Evolutionary conservation across 495 filamentous ascomycete species (phyloP), one percentile per base, ranked within the genome.

Genomic region (Hypoxylon crocopeplum): DNA sequence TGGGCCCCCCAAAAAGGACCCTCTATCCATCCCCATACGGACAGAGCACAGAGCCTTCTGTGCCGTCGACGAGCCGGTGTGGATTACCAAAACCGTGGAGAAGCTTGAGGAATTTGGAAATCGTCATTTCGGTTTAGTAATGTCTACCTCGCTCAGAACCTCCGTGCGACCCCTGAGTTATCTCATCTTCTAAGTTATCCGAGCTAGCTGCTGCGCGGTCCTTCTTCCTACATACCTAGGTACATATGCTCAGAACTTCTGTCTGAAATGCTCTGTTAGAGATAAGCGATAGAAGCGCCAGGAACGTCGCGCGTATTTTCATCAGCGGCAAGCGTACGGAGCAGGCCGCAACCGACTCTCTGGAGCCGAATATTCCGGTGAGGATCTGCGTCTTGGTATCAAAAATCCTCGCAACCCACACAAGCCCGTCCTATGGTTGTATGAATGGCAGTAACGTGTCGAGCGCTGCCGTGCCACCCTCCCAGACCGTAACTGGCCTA

Each of bases 401-500:
- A 44, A 20, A 56, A 56, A 48, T 21, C 27, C 42, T 42, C 34
- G 19, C 45, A 45, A 41, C 41, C 29, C 33, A 46, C 44, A 48
- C 34, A 19, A 12, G 19, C 15, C 17, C 7, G 6, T 17, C 22
- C 20, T 30, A 52, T 38, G 45, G 58, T 49, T 55, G 59, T 47
- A 56, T 62, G 44, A 39, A 49, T 49, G 53, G 60, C 30, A 44
- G 48, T 30, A 64, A 49, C 48, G 60, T 64, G 60, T 41, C 44
- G 30, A 57, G 34, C 34, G 6, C 40, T 64, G 60, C 38, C 29
- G 60, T 64, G 60, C 48, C 39, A 64, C 54, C 54, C 48, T 54
- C 47, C n/a, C 47, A 33, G 36, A 52, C 48, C 47, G 30, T 37
- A 56, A 56, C 24, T 37, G 40, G 29, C 30, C 37, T 32, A 34